These are phyloP conservation scores for Epichloe sibirici DNA, from an alignment of 2,329 filamentous ascomycete species.

Conservation along the genomic window DNA sequence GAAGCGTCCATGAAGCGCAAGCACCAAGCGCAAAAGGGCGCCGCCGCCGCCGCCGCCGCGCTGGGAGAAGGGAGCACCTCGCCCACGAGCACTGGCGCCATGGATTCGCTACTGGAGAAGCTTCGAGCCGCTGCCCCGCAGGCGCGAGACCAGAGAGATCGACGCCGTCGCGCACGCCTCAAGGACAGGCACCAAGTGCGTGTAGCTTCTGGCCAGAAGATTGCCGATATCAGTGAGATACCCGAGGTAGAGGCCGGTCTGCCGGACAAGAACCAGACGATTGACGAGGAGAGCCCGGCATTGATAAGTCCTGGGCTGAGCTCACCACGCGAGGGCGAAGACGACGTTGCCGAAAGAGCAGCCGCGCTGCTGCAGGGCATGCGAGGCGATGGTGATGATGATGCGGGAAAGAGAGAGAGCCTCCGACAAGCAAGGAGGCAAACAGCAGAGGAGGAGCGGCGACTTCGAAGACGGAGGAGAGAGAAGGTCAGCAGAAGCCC, in stretches of 20 bases:
- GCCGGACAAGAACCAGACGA: slow-evolving; percentile 22
- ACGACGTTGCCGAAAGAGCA: slow-evolving; percentile 77
- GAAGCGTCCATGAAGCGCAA: slow-evolving; percentile 91
- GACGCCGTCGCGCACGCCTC: slow-evolving; percentile 71
- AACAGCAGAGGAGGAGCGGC: slow-evolving; percentile 68
- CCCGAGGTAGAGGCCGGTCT: slow-evolving; percentile 38
- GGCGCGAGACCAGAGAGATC: slow-evolving; percentile 76
- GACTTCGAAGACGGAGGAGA: slow-evolving; percentile 52
- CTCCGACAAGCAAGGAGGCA: slow-evolving; percentile 52
- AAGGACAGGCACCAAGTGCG: slow-evolving; percentile 87
- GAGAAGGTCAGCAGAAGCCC: slow-evolving; percentile 39
- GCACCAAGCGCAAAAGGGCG: slow-evolving; percentile 50
- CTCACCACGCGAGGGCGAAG: slow-evolving; percentile 35
- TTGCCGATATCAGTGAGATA: slow-evolving; percentile 57
- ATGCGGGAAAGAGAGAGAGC: slow-evolving; percentile 41
- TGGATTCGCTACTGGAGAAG: slow-evolving; percentile 94
- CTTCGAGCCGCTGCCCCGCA: slow-evolving; percentile 86
- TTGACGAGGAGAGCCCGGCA: slow-evolving; percentile 34
- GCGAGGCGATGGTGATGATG: slow-evolving; percentile 49
- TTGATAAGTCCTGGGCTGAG: slow-evolving; percentile 37
- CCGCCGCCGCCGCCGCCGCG: slow-evolving; percentile 10
- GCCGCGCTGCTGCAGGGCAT: slow-evolving; percentile 76
- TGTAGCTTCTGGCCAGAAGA: slow-evolving; percentile 76
- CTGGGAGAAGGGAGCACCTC: slow-evolving; percentile 41
- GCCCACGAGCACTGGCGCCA: slow-evolving; percentile 70